phyloP scores from a whole-genome alignment of 2,329 filamentous ascomycete species.

The Fusarium fujikuroi region DNA sequence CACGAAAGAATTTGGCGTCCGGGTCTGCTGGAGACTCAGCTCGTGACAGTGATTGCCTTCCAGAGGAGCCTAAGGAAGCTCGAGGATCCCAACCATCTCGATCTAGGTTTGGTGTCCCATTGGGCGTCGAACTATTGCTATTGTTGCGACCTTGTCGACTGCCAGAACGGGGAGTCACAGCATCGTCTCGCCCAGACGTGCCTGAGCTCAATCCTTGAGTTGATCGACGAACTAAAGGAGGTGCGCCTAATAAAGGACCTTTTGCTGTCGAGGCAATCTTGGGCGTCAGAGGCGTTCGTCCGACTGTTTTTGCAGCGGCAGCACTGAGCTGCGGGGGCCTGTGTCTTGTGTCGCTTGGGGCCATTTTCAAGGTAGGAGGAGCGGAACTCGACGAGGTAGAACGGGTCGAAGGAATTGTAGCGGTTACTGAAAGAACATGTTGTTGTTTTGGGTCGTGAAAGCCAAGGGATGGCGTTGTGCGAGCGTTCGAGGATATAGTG shows the following conservation, averaged over 20 bases:
- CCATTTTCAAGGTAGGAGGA: constrained; percentile 45
- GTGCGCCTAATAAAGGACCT: constrained; percentile 51
- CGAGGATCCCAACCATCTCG: constrained; percentile 57
- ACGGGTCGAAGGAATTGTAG: constrained; percentile 45
- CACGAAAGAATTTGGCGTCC: constrained; percentile 86
- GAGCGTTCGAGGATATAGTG: constrained; percentile 34
- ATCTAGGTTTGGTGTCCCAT: constrained; percentile 65
- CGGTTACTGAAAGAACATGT: constrained; percentile 48
- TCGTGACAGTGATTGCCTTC: constrained; percentile 40
- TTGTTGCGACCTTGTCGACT: constrained; percentile 77
- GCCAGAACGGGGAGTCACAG: constrained; percentile 80
- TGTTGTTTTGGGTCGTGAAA: constrained; percentile 38
- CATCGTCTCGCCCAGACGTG: constrained; percentile 21
- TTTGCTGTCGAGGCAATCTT: constrained; percentile 62
- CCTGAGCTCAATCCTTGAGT: constrained; percentile 27
- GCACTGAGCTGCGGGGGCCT: constrained; percentile 76
- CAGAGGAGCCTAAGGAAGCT: constrained; percentile 47
- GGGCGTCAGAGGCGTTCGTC: constrained; percentile 62
- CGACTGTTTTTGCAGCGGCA: constrained; percentile 65
- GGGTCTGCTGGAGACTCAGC: constrained; percentile 43
- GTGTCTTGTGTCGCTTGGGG: constrained; percentile 66
- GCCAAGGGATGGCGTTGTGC: constrained; percentile 35
- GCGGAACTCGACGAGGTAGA: constrained; percentile 43
- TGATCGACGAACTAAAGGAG: constrained; percentile 55
- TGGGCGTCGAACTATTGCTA: constrained; percentile 74